phyloP scores from a whole-genome alignment of 768 basidiomycete species.

The Suillus clintonianus region DNA sequence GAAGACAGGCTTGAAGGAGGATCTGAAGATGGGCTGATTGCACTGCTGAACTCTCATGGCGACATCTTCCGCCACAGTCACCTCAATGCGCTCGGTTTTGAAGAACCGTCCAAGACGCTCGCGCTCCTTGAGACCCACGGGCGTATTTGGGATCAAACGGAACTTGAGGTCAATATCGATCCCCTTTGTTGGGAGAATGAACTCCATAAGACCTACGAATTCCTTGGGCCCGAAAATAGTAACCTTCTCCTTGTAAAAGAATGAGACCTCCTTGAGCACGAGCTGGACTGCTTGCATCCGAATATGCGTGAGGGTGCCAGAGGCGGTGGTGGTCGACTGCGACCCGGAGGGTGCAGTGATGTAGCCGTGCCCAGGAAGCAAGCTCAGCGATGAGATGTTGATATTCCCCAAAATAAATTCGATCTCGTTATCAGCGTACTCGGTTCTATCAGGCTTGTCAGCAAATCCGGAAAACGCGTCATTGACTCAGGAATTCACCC shows the following conservation, averaged over 20 bases:
- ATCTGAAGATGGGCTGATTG: slow-evolving; percentile 63
- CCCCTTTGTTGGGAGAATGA: slow-evolving; percentile 65
- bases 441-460: slow-evolving; percentile 46
- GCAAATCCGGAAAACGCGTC: slow-evolving; percentile 1
- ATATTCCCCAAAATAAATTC: slow-evolving; percentile 79
- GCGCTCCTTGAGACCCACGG: slow-evolving; percentile 45
- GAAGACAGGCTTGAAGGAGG: slow-evolving; percentile 66
- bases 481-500: slow-evolving; percentile 39
- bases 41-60: slow-evolving; percentile 55
- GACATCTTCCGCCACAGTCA: slow-evolving; percentile 58
- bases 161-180: slow-evolving; percentile 70
- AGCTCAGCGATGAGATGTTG: slow-evolving; percentile 63
- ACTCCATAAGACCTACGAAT: slow-evolving; percentile 61
- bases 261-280: slow-evolving; percentile 63
- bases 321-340: slow-evolving; percentile 43
- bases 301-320: slow-evolving; percentile 68
- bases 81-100: slow-evolving; percentile 55
- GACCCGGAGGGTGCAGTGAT: slow-evolving; percentile 44
- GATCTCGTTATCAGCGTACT: slow-evolving; percentile 66
- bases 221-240: slow-evolving; percentile 54
- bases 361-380: slow-evolving; percentile 71
- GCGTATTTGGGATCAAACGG: slow-evolving; percentile 57
- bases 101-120: slow-evolving; percentile 50
- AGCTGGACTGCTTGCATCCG: slow-evolving; percentile 68
- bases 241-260: slow-evolving; percentile 70